Percentiles rank a stretch among this genome's conserved stretches.
phyloP scores from a whole-genome alignment of 805 yeast genomes.

The Myxozyma lipomycoides region DNA sequence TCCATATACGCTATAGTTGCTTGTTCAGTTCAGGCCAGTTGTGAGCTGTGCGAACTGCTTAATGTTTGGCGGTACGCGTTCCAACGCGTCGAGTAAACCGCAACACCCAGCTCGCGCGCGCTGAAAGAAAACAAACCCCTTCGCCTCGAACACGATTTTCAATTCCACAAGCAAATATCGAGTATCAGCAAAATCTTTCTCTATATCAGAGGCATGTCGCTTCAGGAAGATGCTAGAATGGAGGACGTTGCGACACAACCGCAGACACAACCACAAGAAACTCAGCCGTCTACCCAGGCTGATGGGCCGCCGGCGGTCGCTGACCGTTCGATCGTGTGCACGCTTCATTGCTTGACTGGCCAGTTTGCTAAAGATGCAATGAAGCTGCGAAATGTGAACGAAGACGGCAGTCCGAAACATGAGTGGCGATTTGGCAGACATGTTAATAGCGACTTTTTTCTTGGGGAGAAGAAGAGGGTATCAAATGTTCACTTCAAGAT shows the following conservation, averaged over 20 bases:
- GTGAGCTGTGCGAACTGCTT: too few species aligned
- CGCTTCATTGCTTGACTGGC: slow-evolving; percentile 24
- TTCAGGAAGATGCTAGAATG: slow-evolving; percentile 2
- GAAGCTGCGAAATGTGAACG: slow-evolving; percentile 23
- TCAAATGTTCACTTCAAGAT: slow-evolving; percentile 63
- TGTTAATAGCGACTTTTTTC: slow-evolving; percentile 55
- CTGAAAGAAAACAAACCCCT: too few species aligned
- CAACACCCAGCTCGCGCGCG: too few species aligned
- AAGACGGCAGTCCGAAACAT: slow-evolving; percentile 31
- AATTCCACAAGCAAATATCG: too few species aligned
- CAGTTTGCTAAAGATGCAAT: slow-evolving; percentile 4
- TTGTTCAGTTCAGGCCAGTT: too few species aligned
- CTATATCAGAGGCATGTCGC: too few species aligned
- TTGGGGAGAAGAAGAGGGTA: slow-evolving; percentile 60
- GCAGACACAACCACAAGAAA: background rate
- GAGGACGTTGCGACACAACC: slow-evolving; percentile 21
- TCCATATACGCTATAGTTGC: too few species aligned
- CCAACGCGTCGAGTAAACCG: too few species aligned
- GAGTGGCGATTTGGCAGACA: slow-evolving; percentile 77
- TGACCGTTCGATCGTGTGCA: slow-evolving; percentile 17
- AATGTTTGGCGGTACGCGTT: too few species aligned
- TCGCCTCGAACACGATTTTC: too few species aligned
- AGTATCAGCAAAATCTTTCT: too few species aligned
- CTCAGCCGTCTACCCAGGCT: slow-evolving; percentile 5
- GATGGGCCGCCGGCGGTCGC: background rate